phyloP scores from a whole-genome alignment of 495 filamentous ascomycete species.

The Penicillium antarcticum region DNA sequence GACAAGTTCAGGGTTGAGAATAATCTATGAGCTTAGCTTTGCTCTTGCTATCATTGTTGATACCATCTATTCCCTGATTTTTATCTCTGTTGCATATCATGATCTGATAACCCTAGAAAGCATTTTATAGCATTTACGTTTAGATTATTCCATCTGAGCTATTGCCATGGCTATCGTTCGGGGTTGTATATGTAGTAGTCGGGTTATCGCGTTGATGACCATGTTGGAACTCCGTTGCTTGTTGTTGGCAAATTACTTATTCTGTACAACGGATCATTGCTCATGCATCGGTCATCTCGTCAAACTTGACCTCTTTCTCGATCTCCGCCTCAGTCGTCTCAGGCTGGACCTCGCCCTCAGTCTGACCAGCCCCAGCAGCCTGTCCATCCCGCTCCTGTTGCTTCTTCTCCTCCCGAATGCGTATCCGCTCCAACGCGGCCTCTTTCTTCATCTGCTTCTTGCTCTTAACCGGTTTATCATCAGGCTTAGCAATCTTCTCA shows the following conservation, averaged over 20 bases:
- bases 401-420: constrained; percentile 36
- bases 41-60: neutral
- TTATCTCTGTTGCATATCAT: constrained; percentile 9
- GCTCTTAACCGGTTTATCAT: constrained; percentile 39
- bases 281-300: constrained; percentile 13
- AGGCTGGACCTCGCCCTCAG: no score
- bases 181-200: no score
- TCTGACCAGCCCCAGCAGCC: constrained; percentile 26
- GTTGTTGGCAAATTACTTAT: no score
- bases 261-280: no score
- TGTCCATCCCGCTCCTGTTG: constrained; percentile 47
- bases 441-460: constrained; percentile 53
- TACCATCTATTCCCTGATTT: neutral
- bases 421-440: constrained; percentile 22
- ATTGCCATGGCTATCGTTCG: neutral
- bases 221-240: no score
- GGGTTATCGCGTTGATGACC: no score
- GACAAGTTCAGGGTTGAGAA: constrained; percentile 96
- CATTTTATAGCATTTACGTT: neutral
- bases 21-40: constrained; percentile 31
- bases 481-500: constrained; percentile 19
- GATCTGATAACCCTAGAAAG: neutral
- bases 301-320: neutral
- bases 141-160: neutral
- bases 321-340: constrained; percentile 14